phyloP scores from a whole-genome alignment of 106 monocot species.

The Acorus calamus region DNA sequence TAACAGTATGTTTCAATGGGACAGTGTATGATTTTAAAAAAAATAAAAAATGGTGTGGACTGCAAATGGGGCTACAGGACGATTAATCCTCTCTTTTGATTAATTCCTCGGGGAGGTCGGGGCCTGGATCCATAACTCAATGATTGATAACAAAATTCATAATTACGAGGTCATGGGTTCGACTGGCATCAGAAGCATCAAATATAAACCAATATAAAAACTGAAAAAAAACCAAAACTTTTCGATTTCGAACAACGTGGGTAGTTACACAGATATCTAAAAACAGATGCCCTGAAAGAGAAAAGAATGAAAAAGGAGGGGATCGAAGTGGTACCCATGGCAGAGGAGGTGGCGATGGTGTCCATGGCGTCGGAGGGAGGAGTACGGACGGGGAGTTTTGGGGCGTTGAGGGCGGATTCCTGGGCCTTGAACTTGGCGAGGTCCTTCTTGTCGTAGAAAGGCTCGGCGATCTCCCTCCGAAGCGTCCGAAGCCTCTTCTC shows the following conservation, averaged over 20 bases:
- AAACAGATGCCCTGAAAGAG: not conserved
- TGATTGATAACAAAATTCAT: too few relatives aligned
- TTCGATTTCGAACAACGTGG: too few relatives aligned
- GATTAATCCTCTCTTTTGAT: too few relatives aligned
- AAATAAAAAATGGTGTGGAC: too few relatives aligned
- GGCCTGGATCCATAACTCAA: too few relatives aligned
- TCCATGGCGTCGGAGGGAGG: not conserved
- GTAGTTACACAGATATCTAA: too few relatives aligned
- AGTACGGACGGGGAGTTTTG: conserved; percentile 35
- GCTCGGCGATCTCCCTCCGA: conserved; percentile 41
- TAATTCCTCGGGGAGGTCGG: too few relatives aligned
- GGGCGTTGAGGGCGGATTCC: conserved; percentile 53
- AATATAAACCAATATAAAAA: not conserved
- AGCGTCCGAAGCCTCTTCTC: conserved; percentile 61
- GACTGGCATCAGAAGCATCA: not conserved
- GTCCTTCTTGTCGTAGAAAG: conserved; percentile 76
- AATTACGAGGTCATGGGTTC: too few relatives aligned
- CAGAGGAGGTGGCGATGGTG: not conserved
- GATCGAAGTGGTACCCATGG: conserved; percentile 16
- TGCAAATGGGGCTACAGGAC: too few relatives aligned
- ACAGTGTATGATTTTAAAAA: too few relatives aligned
- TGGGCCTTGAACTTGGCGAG: conserved; percentile 56
- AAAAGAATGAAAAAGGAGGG: not conserved
- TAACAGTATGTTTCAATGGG: too few relatives aligned
- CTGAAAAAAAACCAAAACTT: too few relatives aligned